These are phyloP conservation scores for Rhizoclosmatium sp. DNA, from an alignment of 192 early-diverging fungal species.

Conservation along the genomic window DNA sequence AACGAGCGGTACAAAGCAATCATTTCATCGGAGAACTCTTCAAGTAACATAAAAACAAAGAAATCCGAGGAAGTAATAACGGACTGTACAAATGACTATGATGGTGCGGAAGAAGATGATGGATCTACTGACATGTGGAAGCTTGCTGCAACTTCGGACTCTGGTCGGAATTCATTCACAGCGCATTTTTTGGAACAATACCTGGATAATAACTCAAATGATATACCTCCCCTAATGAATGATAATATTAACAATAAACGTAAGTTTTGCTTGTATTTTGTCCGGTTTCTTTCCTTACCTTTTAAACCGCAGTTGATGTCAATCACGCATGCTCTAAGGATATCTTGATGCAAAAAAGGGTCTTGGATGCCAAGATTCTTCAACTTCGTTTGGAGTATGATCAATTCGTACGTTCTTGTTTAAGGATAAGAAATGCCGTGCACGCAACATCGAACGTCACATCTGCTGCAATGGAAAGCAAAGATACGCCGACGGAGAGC, in stretches of 20 bases:
- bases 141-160: neutral
- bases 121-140: slow-evolving; percentile 5
- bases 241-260: neutral
- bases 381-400: neutral
- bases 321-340: neutral
- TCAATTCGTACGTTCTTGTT: neutral
- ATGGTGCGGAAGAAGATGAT: neutral
- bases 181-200: too few relatives aligned
- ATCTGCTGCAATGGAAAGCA: neutral
- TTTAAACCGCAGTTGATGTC: neutral
- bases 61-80: neutral
- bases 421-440: too few relatives aligned
- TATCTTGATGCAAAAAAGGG: neutral
- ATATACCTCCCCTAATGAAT: too few relatives aligned
- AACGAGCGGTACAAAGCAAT: neutral
- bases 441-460: too few relatives aligned
- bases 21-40: neutral
- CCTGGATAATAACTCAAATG: too few relatives aligned
- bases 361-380: neutral
- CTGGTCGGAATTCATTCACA: too few relatives aligned
- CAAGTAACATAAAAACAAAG: neutral
- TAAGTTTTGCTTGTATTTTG: neutral
- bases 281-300: neutral
- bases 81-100: neutral
- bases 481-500: neutral